A percentile compares a stretch with the other conserved stretches of the same genome.
Evolutionary conservation across 148 eudicot species (phyloP).

Genomic region (Spergularia bocconei): DNA sequence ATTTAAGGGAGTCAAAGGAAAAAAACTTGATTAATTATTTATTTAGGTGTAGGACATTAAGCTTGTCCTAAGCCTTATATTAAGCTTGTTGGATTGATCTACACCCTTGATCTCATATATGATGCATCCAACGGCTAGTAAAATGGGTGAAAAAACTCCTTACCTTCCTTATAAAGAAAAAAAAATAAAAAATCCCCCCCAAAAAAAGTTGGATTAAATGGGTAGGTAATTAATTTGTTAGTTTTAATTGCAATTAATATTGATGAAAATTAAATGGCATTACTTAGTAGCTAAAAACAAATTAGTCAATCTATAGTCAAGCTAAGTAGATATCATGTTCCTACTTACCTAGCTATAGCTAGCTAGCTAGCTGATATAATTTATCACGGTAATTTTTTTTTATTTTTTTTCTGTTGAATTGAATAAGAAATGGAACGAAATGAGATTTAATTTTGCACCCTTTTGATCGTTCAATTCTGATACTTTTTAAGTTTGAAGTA

Average conservation of each 20-base stretch:
- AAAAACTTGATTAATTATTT: not conserved
- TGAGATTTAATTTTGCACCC: too few relatives aligned
- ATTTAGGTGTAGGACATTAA: conserved; percentile 5
- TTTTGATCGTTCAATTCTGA: too few relatives aligned
- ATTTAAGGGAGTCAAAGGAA: conserved; percentile 16
- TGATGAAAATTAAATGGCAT: conserved; percentile 13
- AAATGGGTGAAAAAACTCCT: conserved; percentile 28
- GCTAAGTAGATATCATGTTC: too few relatives aligned
- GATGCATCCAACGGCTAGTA: conserved; percentile 32
- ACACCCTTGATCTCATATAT: conserved; percentile 23
- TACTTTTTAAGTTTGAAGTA: too few relatives aligned
- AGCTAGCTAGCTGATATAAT: too few relatives aligned
- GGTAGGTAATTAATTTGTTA: conserved; percentile 23
- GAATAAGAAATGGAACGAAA: too few relatives aligned
- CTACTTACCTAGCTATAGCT: too few relatives aligned
- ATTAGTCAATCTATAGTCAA: not conserved
- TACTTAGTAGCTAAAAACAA: not conserved
- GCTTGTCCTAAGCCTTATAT: conserved; percentile 24
- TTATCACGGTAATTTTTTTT: too few relatives aligned
- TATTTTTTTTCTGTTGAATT: too few relatives aligned
- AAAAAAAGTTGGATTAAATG: not conserved
- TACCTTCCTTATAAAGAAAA: too few relatives aligned
- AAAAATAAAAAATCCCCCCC: too few relatives aligned
- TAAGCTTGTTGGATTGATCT: conserved; percentile 5
- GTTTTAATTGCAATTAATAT: conserved; percentile 17